phyloP scores from a whole-genome alignment of 345 rosid species.

The Mercurialis annua region DNA sequence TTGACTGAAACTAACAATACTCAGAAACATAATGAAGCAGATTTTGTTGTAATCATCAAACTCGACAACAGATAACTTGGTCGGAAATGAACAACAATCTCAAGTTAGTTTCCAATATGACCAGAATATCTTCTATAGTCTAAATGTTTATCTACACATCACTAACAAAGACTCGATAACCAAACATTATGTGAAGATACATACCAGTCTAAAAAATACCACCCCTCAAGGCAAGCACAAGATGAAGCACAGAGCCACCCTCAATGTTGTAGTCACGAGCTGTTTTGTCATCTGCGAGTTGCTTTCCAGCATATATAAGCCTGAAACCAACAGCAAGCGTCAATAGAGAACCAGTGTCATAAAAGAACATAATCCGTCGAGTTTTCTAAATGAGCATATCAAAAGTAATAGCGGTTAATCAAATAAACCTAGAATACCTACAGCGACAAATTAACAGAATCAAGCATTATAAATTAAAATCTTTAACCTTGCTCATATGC shows the following conservation, averaged over 20 bases:
- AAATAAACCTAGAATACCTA: background rate
- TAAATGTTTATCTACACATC: background rate
- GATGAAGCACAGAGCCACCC: constrained; percentile 98
- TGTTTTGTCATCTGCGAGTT: constrained; percentile 94
- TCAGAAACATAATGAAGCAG: too few species aligned
- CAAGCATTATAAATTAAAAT: background rate
- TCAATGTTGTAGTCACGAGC: constrained; percentile 89
- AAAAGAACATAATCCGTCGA: background rate
- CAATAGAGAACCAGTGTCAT: background rate
- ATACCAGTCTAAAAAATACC: constrained; percentile 31
- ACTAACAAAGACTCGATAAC: background rate
- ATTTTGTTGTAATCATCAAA: background rate
- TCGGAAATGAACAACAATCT: background rate
- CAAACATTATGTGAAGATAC: background rate
- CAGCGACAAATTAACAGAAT: background rate
- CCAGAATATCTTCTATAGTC: background rate
- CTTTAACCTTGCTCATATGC: background rate
- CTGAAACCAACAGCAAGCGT: constrained; percentile 13
- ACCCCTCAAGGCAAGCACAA: constrained; percentile 95
- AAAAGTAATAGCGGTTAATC: background rate
- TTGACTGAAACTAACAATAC: too few species aligned
- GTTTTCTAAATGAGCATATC: background rate
- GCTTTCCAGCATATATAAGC: constrained; percentile 92
- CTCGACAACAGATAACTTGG: background rate
- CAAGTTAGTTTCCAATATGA: background rate